A percentile compares a stretch with the other conserved stretches of the same genome.
phyloP scores from a whole-genome alignment of 345 rosid species.

The Arabidopsis thaliana region TAIR10.1 NC_003070.9:3445501-3446000 shows the following conservation, averaged over 20 bases:
- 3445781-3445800: constrained; percentile 21
- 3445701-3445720: constrained; percentile 12
- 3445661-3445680: constrained; percentile 35
- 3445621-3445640: constrained; percentile 25
- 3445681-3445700: constrained; percentile 14
- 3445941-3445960: background rate
- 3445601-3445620: constrained; percentile 14
- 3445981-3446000: too few relatives aligned
- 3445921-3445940: background rate
- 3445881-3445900: background rate
- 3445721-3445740: background rate
- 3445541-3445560: constrained; percentile 41
- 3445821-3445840: background rate
- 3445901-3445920: background rate
- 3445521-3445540: constrained; percentile 51
- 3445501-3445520: constrained; percentile 40
- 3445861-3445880: background rate
- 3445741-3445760: background rate
- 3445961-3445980: background rate
- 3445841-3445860: background rate
- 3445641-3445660: constrained; percentile 10
- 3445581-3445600: constrained; percentile 39
- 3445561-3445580: constrained; percentile 33
- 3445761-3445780: constrained; percentile 2
- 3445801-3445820: constrained; percentile 11